A percentile compares a stretch with the other conserved stretches of the same genome.
Evolutionary conservation across 306 rosid genomes (phyloP).

Genomic region (Sophora flavescens): DNA sequence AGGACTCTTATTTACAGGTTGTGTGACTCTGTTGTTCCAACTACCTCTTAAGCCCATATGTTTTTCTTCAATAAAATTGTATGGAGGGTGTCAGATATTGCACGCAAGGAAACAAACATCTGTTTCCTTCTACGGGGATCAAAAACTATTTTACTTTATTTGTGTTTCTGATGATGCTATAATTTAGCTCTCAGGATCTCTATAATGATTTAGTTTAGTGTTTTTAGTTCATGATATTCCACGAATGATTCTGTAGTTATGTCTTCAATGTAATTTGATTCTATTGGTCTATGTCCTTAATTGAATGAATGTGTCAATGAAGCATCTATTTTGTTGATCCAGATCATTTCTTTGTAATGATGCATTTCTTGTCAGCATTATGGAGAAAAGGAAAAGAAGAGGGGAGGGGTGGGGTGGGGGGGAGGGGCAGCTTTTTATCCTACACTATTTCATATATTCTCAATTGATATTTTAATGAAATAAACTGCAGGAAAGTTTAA

Average conservation of each 20-base stretch:
- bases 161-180: slow-evolving; percentile 22
- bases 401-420: not conserved
- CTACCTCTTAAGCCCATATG: too few species aligned
- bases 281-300: slow-evolving; percentile 7
- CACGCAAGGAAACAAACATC: not conserved
- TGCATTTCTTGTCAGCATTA: not conserved
- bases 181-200: slow-evolving; percentile 4
- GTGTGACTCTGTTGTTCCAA: too few species aligned
- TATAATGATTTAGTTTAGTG: slow-evolving; percentile 25
- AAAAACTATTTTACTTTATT: slow-evolving; percentile 17
- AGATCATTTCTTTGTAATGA: slow-evolving; percentile 8
- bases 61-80: not conserved
- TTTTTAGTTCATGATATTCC: slow-evolving; percentile 6
- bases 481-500: slow-evolving; percentile 87
- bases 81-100: slow-evolving; percentile 31
- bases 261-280: not conserved
- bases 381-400: not conserved
- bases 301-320: not conserved
- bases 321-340: slow-evolving; percentile 1
- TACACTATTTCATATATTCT: slow-evolving; percentile 24
- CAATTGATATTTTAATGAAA: slow-evolving; percentile 35
- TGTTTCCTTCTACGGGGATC: slow-evolving; percentile 12
- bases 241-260: slow-evolving; percentile 19
- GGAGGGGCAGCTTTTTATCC: slow-evolving; percentile 19
- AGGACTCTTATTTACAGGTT: slow-evolving; percentile 21